phyloP scores from a whole-genome alignment of 2,329 filamentous ascomycete genomes.

The Apiospora sp. region DNA sequence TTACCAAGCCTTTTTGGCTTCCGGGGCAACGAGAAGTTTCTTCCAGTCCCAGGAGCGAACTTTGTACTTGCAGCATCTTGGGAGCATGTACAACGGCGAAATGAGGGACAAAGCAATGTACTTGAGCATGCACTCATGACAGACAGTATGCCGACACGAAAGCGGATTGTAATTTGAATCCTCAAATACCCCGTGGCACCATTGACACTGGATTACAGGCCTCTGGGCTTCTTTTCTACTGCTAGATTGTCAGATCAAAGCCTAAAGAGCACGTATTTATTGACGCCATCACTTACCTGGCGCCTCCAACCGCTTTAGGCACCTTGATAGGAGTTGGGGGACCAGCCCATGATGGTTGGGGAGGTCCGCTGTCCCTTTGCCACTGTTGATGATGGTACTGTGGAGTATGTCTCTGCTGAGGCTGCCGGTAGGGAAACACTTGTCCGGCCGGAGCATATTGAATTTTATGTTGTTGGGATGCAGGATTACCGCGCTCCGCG shows the following conservation, averaged over 20 bases:
- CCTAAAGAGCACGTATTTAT: no score
- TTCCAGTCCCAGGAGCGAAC: no score
- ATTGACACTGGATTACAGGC: not conserved
- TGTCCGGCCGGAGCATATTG: no score
- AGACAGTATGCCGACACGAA: not conserved
- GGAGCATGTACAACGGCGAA: not conserved
- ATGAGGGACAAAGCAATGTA: not conserved
- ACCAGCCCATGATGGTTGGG: no score
- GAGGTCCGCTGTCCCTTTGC: no score
- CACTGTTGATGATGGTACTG: no score
- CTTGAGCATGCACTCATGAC: not conserved
- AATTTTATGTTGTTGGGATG: no score
- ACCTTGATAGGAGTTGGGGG: no score
- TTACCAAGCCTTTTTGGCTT: not conserved
- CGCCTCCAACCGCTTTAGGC: no score
- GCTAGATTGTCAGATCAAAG: not conserved
- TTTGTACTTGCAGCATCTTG: not conserved
- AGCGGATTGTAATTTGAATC: not conserved
- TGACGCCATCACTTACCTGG: not conserved
- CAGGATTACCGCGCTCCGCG: no score
- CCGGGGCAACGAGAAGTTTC: rapidly evolving
- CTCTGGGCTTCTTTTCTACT: not conserved
- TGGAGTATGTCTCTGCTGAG: no score
- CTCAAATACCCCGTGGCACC: not conserved
- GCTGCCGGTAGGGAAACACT: no score